These are phyloP conservation scores for Astrothelium subdiscretum DNA, from an alignment of 495 filamentous ascomycete species.

Conservation along the genomic window DNA sequence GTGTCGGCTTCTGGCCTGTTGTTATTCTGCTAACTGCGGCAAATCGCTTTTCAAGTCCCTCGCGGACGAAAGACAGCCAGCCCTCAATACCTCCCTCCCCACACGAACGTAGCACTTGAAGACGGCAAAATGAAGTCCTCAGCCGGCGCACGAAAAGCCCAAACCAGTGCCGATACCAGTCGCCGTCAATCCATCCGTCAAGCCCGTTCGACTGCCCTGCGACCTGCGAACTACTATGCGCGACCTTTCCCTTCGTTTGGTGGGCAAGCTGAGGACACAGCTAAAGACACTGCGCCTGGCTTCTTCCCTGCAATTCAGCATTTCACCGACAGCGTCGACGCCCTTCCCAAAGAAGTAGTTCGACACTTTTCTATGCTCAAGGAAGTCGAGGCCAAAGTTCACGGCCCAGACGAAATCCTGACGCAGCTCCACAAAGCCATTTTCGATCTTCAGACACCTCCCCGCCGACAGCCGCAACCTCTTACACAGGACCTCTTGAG, in stretches of 20 bases:
- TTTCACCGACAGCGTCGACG: slow-evolving; percentile 86
- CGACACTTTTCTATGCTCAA: slow-evolving; percentile 89
- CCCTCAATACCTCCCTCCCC: background rate
- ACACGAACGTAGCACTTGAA: background rate
- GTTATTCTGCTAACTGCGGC: background rate
- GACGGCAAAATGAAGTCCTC: background rate
- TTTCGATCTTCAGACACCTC: slow-evolving; percentile 31
- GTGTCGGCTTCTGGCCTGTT: background rate
- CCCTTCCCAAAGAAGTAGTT: slow-evolving; percentile 87
- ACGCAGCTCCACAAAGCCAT: slow-evolving; percentile 38
- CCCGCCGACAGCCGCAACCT: slow-evolving; percentile 19
- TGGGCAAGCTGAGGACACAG: slow-evolving; percentile 23
- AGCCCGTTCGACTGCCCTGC: slow-evolving; percentile 45
- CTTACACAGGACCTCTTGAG: slow-evolving; percentile 9
- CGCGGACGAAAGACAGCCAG: too few relatives aligned
- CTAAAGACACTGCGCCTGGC: slow-evolving; percentile 35
- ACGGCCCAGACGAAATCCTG: slow-evolving; percentile 59
- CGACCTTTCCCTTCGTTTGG: slow-evolving; percentile 39
- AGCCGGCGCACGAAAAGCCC: background rate
- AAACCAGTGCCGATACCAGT: background rate
- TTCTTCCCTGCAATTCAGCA: slow-evolving; percentile 90
- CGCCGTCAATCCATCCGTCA: slow-evolving; percentile 1
- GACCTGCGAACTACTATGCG: slow-evolving; percentile 45
- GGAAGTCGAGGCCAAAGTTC: slow-evolving; percentile 93
- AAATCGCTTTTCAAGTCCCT: background rate